Conservation (phyloP, 768 basidiomycete genomes). For the Lactifluus rugatus region DNA sequence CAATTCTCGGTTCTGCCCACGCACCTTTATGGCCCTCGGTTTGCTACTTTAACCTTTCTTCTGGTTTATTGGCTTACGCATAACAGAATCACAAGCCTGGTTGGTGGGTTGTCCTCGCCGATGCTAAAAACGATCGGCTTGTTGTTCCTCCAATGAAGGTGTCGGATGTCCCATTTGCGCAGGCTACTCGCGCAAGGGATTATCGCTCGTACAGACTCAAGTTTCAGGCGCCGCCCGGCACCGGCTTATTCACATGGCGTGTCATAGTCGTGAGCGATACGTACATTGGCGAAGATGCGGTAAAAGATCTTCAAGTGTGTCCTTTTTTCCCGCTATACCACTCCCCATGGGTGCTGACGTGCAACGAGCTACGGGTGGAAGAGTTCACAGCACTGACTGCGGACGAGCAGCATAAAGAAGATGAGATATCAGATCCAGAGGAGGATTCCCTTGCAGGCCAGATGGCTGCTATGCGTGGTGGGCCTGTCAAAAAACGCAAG, state of each 20-base stretch:
- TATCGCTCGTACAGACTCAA: slow-evolving; percentile 83
- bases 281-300: slow-evolving; percentile 71
- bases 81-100: slow-evolving; percentile 73
- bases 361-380: slow-evolving; percentile 69
- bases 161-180: slow-evolving; percentile 61
- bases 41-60: slow-evolving; percentile 24
- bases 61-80: not conserved
- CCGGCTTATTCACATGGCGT: slow-evolving; percentile 84
- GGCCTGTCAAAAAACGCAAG: slow-evolving; percentile 58
- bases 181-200: slow-evolving; percentile 40
- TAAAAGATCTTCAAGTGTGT: slow-evolving; percentile 62
- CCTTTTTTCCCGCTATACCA: not conserved
- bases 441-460: slow-evolving; percentile 95
- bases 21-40: slow-evolving; percentile 91
- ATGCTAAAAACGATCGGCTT: slow-evolving; percentile 73
- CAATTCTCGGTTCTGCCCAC: slow-evolving; percentile 59
- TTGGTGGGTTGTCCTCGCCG: slow-evolving; percentile 89
- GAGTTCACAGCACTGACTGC: slow-evolving; percentile 47
- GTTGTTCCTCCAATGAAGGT: slow-evolving; percentile 83
- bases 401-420: slow-evolving; percentile 59
- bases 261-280: slow-evolving; percentile 82
- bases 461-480: slow-evolving; percentile 94
- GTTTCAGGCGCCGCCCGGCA: slow-evolving; percentile 86
- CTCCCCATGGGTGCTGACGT: not conserved
- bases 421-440: slow-evolving; percentile 97